Base-by-base conservation (phyloP, 108 stramenopile genomes). In the Cyclotella kingstonii region DNA sequence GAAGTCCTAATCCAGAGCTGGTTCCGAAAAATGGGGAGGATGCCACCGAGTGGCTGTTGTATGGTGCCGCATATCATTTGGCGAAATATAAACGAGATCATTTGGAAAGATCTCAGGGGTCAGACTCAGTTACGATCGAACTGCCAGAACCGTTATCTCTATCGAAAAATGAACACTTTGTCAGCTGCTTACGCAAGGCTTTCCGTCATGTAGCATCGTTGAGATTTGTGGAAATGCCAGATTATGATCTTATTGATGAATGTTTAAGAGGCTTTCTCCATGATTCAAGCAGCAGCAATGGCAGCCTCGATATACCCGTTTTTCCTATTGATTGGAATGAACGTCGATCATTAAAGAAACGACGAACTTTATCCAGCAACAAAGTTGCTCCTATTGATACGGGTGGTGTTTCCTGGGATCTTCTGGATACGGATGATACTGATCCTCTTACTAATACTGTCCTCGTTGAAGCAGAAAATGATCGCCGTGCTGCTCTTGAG, bases 61-160 rank as follows among this genome's bases (percentile, higher is more conserved):
- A 72, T 74, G 91, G 91, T 12, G 73, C 87, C 22, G 83, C 84
- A 54, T 87, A 89, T 69, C 91, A 93, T 58, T 60, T 76, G 34
- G 78, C 81, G 11, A 79, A 63, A 50, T 81, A 70, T 38, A 66
- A 60, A 44, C 70, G 61, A 40, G 77, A 78, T 67, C 31, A 62
- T 58, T 29, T 21, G 66, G 66, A 21, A 0, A 9, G 23, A 12
- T 4, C 5, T 8, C 11, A 21, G 21, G 41, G 41, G 60, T 45
- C 36, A 12, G 63, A 63, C 17, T 53, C 40, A 3, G 69, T 73
- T 22, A 40, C 49, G n/a, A 12, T 73, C 15, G 43, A 59, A 3
- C 58, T 93, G 2, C 85, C 91, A 33, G 68, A 71, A 35, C 84
- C 86, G 7, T 54, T 89, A 52, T 48, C 54, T 10, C 30, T 93